Percentiles rank a stretch among this genome's conserved stretches.
Conservation (phyloP, 164 flowering plant genomes). For the Liriodendron chinense region DNA sequence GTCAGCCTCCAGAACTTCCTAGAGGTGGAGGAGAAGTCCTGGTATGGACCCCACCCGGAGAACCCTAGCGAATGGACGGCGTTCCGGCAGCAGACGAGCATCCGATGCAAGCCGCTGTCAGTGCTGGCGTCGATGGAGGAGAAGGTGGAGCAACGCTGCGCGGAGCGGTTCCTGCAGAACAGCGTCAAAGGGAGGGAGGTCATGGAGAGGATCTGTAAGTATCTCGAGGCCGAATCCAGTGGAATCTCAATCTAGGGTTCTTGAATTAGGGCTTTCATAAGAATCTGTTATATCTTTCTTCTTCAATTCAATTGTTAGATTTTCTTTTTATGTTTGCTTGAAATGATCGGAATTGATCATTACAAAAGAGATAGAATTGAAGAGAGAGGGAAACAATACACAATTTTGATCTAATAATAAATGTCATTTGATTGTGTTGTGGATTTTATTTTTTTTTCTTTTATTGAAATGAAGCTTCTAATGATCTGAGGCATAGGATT, state of each 20-base stretch:
- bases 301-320: too few relatives aligned
- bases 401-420: too few relatives aligned
- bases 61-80: conserved; percentile 79
- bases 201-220: conserved; percentile 97
- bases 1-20: conserved; percentile 72
- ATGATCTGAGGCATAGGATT: too few relatives aligned
- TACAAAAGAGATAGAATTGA: too few relatives aligned
- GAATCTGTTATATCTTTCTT: too few relatives aligned
- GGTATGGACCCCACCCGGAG: conserved; percentile 85
- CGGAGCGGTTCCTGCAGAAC: conserved; percentile 81
- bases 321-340: too few relatives aligned
- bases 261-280: not conserved
- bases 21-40: conserved; percentile 82
- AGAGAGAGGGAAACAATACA: too few relatives aligned
- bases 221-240: conserved; percentile 81
- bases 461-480: too few relatives aligned
- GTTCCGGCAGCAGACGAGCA: conserved; percentile 81
- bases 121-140: conserved; percentile 94
- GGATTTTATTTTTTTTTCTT: too few relatives aligned
- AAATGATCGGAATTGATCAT: too few relatives aligned
- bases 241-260: conserved; percentile 41
- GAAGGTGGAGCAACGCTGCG: conserved; percentile 90
- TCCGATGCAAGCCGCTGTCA: conserved; percentile 73
- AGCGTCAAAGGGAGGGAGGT: conserved; percentile 95
- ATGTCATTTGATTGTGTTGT: too few relatives aligned